Evolutionary conservation across 2,329 filamentous ascomycete species (phyloP), one percentile per base, ranked within the genome.

Genomic region (Madurella mycetomatis): DNA sequence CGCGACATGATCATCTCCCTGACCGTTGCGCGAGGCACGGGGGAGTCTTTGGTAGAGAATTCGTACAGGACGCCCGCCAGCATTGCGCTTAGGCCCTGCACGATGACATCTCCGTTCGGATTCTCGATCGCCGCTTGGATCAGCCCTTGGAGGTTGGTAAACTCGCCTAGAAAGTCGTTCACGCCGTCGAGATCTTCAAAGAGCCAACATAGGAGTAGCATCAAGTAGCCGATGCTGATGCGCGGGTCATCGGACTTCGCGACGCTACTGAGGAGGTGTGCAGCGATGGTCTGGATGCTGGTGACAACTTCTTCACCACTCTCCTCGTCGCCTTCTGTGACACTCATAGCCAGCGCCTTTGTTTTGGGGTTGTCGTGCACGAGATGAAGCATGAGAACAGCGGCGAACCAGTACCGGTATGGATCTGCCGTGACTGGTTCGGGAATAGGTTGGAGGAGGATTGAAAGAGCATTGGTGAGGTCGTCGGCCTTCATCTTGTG

Each of bases 21-120:
- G 43, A 99, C 74, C 9, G 87, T 92, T 19, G 84, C 79, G 57
- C 94, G 82, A 5, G 92, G 83, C 49, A 99, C 86, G 0, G 94
- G 90, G 0, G 92, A 97, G 70, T 99, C 94, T 67, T 95, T 96
- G 0, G 92, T 96, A 9, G 92, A 97, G 66, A 97, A 99, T 66
- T 99, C 94, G 68, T 97, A 99, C 4, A 94, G 80, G 17, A 95
- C 86, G 9, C 92, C 94, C 1, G 97, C 78, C 0, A 99, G 74
- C 67, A 91, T 84, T 15, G 91, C 87, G 67, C 88, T 90, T 12
- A 99, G 78, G 1, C 94, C 94, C 60, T 90, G 87, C 13, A 92
- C 78, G 32, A 95, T 75, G 17, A 82, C 76, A 55, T 84, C 85
- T 12, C 83, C 83, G 30, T 79, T 72, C 61, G 79, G 73, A 56